phyloP scores from a whole-genome alignment of 2,329 filamentous ascomycete genomes.

The Dothidotthia symphoricarpi region DNA sequence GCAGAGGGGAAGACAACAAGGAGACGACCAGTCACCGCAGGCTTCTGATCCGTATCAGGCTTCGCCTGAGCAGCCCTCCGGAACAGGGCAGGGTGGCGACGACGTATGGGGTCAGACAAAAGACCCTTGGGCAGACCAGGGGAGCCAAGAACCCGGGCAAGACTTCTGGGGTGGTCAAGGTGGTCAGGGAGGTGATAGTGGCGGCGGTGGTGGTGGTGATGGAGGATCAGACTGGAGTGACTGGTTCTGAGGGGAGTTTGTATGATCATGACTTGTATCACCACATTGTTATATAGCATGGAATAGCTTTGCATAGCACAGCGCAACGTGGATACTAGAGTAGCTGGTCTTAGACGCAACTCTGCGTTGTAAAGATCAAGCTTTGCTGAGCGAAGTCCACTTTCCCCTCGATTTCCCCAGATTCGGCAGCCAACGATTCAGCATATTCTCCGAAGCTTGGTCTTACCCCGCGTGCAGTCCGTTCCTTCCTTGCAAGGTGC shows the following conservation, averaged over 20 bases:
- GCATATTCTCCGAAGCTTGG: background rate
- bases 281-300: slow-evolving; percentile 2
- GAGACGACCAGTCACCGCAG: slow-evolving; percentile 32
- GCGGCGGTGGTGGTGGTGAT: slow-evolving; percentile 22
- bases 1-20: slow-evolving; percentile 48
- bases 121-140: slow-evolving; percentile 27
- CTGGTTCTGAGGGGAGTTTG: slow-evolving; percentile 17
- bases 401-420: background rate
- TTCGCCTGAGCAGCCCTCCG: slow-evolving; percentile 20
- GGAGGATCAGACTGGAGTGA: slow-evolving; percentile 26
- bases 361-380: background rate
- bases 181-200: slow-evolving; percentile 36
- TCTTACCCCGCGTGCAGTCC: slow-evolving; percentile 5
- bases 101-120: slow-evolving; percentile 31
- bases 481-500: background rate
- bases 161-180: slow-evolving; percentile 29
- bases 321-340: too few species aligned
- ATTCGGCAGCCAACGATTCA: slow-evolving; percentile 1
- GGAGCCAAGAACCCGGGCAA: slow-evolving; percentile 17
- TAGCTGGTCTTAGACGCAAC: background rate
- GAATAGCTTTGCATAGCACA: too few species aligned
- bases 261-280: slow-evolving; percentile 3
- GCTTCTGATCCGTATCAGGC: slow-evolving; percentile 22
- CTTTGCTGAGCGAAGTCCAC: background rate
- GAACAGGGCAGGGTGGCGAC: slow-evolving; percentile 14